These are phyloP conservation scores for Penicillium hesseltinei DNA, from an alignment of 2,329 filamentous ascomycete genomes.

Conservation along the genomic window DNA sequence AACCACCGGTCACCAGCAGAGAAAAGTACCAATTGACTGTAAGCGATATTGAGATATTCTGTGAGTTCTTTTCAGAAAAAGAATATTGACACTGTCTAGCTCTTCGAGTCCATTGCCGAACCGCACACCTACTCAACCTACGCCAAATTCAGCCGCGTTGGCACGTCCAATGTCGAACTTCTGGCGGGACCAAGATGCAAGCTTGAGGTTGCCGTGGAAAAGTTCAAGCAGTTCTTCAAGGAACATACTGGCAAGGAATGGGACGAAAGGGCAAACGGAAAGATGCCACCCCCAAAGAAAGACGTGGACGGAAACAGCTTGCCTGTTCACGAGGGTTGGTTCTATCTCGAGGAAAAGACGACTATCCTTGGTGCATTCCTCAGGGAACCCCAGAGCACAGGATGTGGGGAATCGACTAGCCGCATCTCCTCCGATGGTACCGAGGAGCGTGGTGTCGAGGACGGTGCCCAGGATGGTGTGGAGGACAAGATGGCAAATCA, in stretches of 20 bases:
- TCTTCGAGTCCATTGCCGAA: constrained; percentile 63
- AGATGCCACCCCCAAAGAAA: constrained; percentile 19
- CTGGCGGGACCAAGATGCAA: constrained; percentile 34
- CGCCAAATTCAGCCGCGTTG: constrained; percentile 45
- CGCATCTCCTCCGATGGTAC: neutral
- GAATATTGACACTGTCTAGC: constrained; percentile 43
- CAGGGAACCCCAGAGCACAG: constrained; percentile 4
- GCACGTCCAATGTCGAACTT: constrained; percentile 32
- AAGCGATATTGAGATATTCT: constrained; percentile 29
- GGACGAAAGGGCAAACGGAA: constrained; percentile 45
- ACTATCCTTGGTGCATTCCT: constrained; percentile 25
- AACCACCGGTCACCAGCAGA: constrained; percentile 48
- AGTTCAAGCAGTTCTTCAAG: constrained; percentile 59
- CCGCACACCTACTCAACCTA: constrained; percentile 63
- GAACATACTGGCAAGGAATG: constrained; percentile 59
- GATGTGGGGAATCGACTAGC: neutral
- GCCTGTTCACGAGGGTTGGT: constrained; percentile 35
- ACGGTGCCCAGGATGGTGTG: too few species aligned
- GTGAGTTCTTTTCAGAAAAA: neutral
- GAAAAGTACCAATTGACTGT: constrained; percentile 63
- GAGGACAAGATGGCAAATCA: neutral
- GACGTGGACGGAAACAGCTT: constrained; percentile 25
- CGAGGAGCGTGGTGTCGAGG: neutral
- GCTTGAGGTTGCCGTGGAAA: constrained; percentile 44
- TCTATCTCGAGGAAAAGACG: constrained; percentile 23